Conservation (phyloP, 331 rosid species). For the Acacia pycnantha region DNA sequence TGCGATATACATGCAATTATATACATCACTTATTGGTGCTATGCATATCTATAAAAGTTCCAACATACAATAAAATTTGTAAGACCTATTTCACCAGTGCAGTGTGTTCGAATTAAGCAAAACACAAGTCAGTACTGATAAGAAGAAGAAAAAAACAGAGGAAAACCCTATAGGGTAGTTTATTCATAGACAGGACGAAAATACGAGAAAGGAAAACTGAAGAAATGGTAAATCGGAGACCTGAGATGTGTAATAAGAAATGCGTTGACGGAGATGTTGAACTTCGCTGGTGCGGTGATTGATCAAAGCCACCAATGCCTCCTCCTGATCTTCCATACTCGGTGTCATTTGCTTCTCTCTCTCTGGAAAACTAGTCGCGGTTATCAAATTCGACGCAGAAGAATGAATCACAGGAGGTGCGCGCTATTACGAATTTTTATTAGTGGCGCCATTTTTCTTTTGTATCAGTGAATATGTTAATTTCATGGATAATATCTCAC, state of each 20-base stretch:
- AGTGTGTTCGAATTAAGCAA: background rate
- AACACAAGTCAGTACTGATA: background rate
- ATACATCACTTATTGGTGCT: background rate
- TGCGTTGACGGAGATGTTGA: constrained; percentile 36
- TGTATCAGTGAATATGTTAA: too few species aligned
- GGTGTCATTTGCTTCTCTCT: constrained; percentile 6
- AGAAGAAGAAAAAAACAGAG: background rate
- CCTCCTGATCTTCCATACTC: constrained; percentile 49
- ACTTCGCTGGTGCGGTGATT: constrained; percentile 62
- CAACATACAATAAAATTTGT: background rate
- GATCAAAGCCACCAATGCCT: constrained; percentile 56
- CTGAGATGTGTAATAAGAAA: constrained; percentile 57
- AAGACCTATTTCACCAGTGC: background rate
- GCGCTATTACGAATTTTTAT: background rate
- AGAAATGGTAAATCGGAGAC: constrained; percentile 25
- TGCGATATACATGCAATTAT: background rate
- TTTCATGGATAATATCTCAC: too few species aligned
- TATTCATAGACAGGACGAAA: background rate
- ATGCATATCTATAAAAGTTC: background rate
- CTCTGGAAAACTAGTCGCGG: background rate
- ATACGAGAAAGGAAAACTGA: background rate
- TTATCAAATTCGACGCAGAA: background rate
- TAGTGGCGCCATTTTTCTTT: background rate
- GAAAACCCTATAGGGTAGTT: background rate
- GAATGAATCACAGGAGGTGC: constrained; percentile 7